Percentiles rank a stretch among this genome's conserved stretches.
phyloP scores from a whole-genome alignment of 2,329 filamentous ascomycete species.

The Endoconidiophora laricicola region DNA sequence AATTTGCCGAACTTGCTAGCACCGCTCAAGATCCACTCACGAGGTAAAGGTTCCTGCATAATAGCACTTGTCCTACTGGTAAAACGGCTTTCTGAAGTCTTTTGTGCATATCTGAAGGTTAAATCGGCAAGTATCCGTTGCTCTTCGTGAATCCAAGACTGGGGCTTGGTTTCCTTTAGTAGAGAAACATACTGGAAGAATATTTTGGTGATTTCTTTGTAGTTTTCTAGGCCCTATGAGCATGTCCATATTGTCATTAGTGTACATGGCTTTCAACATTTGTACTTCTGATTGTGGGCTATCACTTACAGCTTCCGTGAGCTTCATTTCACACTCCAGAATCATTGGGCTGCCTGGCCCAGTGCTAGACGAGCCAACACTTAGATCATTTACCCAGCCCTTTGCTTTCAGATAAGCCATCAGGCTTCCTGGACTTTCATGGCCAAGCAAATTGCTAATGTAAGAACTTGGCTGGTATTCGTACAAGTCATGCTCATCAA shows the following conservation, averaged over 20 bases:
- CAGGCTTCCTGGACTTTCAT: slow-evolving; percentile 84
- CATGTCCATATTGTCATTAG: slow-evolving; percentile 13
- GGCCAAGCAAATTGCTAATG: slow-evolving; percentile 75
- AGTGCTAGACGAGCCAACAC: slow-evolving; percentile 56
- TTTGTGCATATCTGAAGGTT: slow-evolving; percentile 89
- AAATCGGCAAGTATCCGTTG: slow-evolving; percentile 81
- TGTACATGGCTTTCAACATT: neutral
- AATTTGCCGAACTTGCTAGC: slow-evolving; percentile 63
- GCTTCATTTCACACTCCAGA: slow-evolving; percentile 61
- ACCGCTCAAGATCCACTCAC: slow-evolving; percentile 76
- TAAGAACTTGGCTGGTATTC: slow-evolving; percentile 73
- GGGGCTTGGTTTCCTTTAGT: slow-evolving; percentile 60
- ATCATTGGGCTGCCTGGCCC: slow-evolving; percentile 63
- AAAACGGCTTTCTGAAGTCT: slow-evolving; percentile 75
- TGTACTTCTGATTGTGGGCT: neutral
- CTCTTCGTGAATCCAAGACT: slow-evolving; percentile 89
- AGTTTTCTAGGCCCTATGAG: slow-evolving; percentile 50
- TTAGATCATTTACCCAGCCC: slow-evolving; percentile 74
- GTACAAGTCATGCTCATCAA: slow-evolving; percentile 66
- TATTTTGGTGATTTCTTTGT: slow-evolving; percentile 64
- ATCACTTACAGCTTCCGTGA: slow-evolving; percentile 60
- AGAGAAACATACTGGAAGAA: slow-evolving; percentile 87
- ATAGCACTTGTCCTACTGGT: slow-evolving; percentile 69
- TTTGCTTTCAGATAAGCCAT: slow-evolving; percentile 79
- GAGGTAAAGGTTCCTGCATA: slow-evolving; percentile 81